Base-by-base conservation (phyloP, 768 basidiomycete genomes). In the Dacryopinax spathularia region DNA sequence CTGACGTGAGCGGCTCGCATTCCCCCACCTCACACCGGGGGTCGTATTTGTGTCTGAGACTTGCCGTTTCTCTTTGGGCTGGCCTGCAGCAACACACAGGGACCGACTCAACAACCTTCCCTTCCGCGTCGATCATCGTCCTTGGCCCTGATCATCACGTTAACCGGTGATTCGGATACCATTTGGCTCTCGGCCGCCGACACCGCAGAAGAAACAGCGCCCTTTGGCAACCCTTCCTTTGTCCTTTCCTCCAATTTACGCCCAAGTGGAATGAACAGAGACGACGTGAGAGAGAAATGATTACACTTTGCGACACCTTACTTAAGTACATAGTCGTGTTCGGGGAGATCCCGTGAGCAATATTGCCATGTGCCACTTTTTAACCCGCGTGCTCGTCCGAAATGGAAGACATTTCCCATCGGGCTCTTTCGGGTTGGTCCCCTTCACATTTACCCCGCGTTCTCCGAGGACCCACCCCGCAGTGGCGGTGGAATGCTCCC, bases 11-110 rank as follows among this genome's bases (percentile, higher is more conserved):
- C 39, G 39, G 39, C 39, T n/a, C 39, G 7, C 39, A 15, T 9
- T 29, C 25, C 29, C 22, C 22, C 22, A 27, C n/a, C n/a, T n/a
- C n/a, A n/a, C n/a, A n/a, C n/a, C n/a, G n/a, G n/a, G n/a, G n/a
- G n/a, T n/a, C n/a, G n/a, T n/a, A n/a, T n/a, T n/a, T n/a, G n/a
- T 56, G 48, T 56, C 48, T 56, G 29, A 56, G 48, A 56, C 48
- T 56, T 20, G 7, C n/a, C n/a, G n/a, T n/a, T n/a, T n/a, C 29
- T 13, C 48, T 27, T 56, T 27, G 48, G 48, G 48, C 29, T 56
- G 25, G 25, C 25, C 25, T 29, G 13, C 43, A 18, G 18, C 39
- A 15, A 22, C 39, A 15, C 7, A 6, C 18, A 41, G 6, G 16
- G 22, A 15, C 18, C 39, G 18, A 15, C 22, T 41, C 4, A 4